Evolutionary conservation across 2,329 filamentous ascomycete genomes (phyloP).

Genomic region (Tolypocladium ovalisporum): DNA sequence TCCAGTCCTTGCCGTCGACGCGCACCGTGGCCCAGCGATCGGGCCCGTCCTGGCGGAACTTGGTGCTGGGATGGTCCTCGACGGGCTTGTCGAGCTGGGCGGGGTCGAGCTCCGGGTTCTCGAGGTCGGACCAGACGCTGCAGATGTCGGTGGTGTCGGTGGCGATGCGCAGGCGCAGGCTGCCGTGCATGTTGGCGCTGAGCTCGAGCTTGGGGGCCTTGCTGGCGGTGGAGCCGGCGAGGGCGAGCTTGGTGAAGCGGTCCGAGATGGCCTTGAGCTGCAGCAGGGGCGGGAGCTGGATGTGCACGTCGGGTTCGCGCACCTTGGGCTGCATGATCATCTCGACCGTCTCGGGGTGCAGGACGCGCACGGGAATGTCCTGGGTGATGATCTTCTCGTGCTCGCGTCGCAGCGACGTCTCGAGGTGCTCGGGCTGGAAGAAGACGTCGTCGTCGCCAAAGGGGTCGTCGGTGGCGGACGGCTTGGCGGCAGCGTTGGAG

Average conservation of each 20-base stretch:
- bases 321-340: slow-evolving; percentile 88
- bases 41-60: slow-evolving; percentile 65
- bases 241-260: slow-evolving; percentile 80
- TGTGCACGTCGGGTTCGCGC: slow-evolving; percentile 87
- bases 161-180: slow-evolving; percentile 64
- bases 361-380: slow-evolving; percentile 87
- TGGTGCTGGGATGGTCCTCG: slow-evolving; percentile 70
- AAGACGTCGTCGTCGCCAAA: slow-evolving; percentile 32
- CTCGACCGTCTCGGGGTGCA: slow-evolving; percentile 74
- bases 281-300: slow-evolving; percentile 74
- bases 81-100: slow-evolving; percentile 60
- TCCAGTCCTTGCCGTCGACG: slow-evolving; percentile 92
- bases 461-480: slow-evolving; percentile 22
- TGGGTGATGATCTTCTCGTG: slow-evolving; percentile 90
- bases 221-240: slow-evolving; percentile 29
- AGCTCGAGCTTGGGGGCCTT: slow-evolving; percentile 64
- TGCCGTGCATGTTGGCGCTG: slow-evolving; percentile 90
- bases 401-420: slow-evolving; percentile 51
- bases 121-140: slow-evolving; percentile 74
- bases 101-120: slow-evolving; percentile 81
- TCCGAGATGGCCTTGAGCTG: slow-evolving; percentile 93
- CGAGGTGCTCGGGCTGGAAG: slow-evolving; percentile 39
- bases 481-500: slow-evolving; percentile 18
- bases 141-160: slow-evolving; percentile 80
- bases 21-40: slow-evolving; percentile 81